phyloP scores from a whole-genome alignment of 164 flowering plant genomes.

The Taxillus chinensis region DNA sequence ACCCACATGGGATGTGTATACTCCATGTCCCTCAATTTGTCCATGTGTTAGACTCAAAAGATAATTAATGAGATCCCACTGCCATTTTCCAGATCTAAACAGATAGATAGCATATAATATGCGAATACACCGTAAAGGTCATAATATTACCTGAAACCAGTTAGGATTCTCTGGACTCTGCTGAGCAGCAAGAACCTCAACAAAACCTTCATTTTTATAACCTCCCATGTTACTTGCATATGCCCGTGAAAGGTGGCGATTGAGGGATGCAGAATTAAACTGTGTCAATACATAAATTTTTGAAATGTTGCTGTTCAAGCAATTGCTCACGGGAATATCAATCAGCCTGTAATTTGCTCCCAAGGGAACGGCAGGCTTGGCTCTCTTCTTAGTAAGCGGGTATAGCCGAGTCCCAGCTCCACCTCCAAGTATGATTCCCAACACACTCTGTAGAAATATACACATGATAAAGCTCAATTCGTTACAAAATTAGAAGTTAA shows the following conservation, averaged over 20 bases:
- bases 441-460: conserved; percentile 50
- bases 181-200: conserved; percentile 94
- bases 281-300: conserved; percentile 89
- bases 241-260: conserved; percentile 77
- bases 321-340: conserved; percentile 86
- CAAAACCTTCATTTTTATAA: conserved; percentile 84
- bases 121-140: background rate
- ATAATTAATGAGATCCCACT: too few species aligned
- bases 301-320: conserved; percentile 78
- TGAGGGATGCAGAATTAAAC: conserved; percentile 89
- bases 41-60: too few species aligned
- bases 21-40: too few species aligned
- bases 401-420: conserved; percentile 86
- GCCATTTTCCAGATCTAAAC: too few species aligned
- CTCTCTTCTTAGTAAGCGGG: conserved; percentile 88
- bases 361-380: conserved; percentile 88
- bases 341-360: conserved; percentile 86
- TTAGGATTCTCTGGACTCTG: conserved; percentile 94
- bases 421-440: conserved; percentile 86
- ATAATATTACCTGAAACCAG: conserved; percentile 71
- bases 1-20: too few species aligned
- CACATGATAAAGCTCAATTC: background rate
- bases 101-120: too few species aligned
- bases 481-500: background rate
- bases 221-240: conserved; percentile 82